A percentile compares a stretch with the other conserved stretches of the same genome.
These are phyloP conservation scores for Xylariaceae sp. DNA, from an alignment of 2,329 filamentous ascomycete species.

Conservation along the genomic window DNA sequence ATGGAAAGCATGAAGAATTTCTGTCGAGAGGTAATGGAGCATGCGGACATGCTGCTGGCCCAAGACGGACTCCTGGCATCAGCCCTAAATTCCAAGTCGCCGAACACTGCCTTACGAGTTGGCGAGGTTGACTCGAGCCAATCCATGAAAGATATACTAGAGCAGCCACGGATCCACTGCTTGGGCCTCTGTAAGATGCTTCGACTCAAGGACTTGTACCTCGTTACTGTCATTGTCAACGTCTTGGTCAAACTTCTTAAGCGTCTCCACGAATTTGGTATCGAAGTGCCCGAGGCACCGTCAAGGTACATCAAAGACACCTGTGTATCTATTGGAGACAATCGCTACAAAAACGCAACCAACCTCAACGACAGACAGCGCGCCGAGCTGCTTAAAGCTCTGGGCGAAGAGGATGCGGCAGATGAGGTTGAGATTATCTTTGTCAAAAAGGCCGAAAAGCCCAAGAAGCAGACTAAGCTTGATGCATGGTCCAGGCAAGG, in stretches of 20 bases:
- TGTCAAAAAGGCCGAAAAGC: constrained; percentile 34
- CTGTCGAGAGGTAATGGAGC: constrained; percentile 90
- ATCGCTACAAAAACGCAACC: constrained; percentile 60
- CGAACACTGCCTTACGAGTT: constrained; percentile 27
- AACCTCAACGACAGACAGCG: constrained; percentile 79
- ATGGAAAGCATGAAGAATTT: constrained; percentile 83
- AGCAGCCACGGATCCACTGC: constrained; percentile 56
- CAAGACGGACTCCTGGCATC: constrained; percentile 79
- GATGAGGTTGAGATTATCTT: constrained; percentile 46
- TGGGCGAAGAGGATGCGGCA: constrained; percentile 54
- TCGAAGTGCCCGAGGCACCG: constrained; percentile 61
- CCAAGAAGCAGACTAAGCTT: constrained; percentile 55
- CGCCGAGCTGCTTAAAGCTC: constrained; percentile 66
- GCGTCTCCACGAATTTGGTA: constrained; percentile 69
- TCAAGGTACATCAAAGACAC: constrained; percentile 60
- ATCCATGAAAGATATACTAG: constrained; percentile 48
- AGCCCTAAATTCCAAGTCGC: constrained; percentile 45
- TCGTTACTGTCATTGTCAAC: constrained; percentile 75
- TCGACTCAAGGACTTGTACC: constrained; percentile 78
- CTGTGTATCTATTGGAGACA: constrained; percentile 54
- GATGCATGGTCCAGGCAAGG: constrained; percentile 57
- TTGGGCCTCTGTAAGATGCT: constrained; percentile 82
- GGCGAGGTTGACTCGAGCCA: constrained; percentile 34
- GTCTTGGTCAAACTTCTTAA: constrained; percentile 79
- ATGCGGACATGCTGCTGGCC: constrained; percentile 78